Evolutionary conservation across 1,139 yeast genomes (phyloP), one percentile per base, ranked within the genome.

Genomic region (Magnusiomyces tetraspermus): DNA sequence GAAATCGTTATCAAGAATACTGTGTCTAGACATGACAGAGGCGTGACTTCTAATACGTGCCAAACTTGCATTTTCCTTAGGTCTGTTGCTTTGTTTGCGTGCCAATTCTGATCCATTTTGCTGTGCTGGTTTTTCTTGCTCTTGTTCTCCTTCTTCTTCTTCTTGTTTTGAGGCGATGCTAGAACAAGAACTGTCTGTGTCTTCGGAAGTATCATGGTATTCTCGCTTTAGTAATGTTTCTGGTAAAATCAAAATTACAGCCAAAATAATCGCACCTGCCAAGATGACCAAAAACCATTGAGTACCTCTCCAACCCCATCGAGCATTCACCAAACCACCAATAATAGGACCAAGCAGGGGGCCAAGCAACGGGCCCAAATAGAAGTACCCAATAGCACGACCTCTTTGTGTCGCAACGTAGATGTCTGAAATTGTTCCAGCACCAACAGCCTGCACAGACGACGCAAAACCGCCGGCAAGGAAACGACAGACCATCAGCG

Each of bases 271-370:
- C n/a, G 75, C 65, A 0, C 83, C 88, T 0, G 86, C 77, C 45
- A 85, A 68, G 36, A 84, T 83, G 33, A 83, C 86, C 67, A 86
- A 70, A 53, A 85, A 79, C 94, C 95, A 88, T 63, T 85, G 94
- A 2, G 96, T 85, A 1, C 94, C 88, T 64, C 95, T 74, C 95
- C 96, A 88, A 5, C 87, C 87, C 83, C 89, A 85, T 11, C 75
- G 76, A 50, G 77, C 72, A 4, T 86, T 78, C 26, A 88, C 76
- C 1, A 82, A 80, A 56, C 96, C 94, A 51, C 96, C 95, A 46
- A 87, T 67, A 31, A 87, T 82, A 0, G 96, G 96, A 11, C 94
- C 82, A 6, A 85, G 59, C 54, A 88, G 73, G 0, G 96, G 96
- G 0, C 95, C 95, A 64, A 83, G 75, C 46, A 88, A 73, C 0